Conservation (phyloP, 2,329 filamentous ascomycete genomes). For the Hortaea werneckii region DNA sequence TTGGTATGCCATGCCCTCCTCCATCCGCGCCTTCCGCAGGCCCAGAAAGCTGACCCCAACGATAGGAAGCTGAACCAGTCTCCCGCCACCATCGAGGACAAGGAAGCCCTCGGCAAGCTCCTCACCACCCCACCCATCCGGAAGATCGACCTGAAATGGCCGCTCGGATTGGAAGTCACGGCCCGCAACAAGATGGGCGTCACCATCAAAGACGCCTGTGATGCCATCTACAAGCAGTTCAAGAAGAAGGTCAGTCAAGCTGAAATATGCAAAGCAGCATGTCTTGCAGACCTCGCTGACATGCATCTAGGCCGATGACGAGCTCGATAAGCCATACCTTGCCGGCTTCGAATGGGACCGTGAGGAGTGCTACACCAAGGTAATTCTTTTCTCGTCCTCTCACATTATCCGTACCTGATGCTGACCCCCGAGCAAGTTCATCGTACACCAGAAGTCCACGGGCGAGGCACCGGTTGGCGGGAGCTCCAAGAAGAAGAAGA, state of each 20-base stretch:
- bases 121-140: constrained; percentile 77
- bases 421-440: constrained; percentile 34
- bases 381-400: too few relatives aligned
- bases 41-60: too few relatives aligned
- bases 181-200: constrained; percentile 89
- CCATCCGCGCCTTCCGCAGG: not conserved
- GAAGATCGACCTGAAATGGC: constrained; percentile 90
- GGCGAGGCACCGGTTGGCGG: constrained; percentile 42
- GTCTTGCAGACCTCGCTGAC: too few relatives aligned
- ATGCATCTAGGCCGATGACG: constrained; percentile 65
- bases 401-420: constrained; percentile 25
- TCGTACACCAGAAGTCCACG: constrained; percentile 75
- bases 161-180: constrained; percentile 74
- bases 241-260: constrained; percentile 72
- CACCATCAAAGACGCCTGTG: constrained; percentile 91
- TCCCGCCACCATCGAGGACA: constrained; percentile 66
- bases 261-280: too few relatives aligned
- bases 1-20: constrained; percentile 52
- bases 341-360: constrained; percentile 95
- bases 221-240: constrained; percentile 91
- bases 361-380: constrained; percentile 70
- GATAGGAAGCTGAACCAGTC: constrained; percentile 89
- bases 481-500: constrained; percentile 52
- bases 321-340: constrained; percentile 77
- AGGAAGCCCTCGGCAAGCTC: constrained; percentile 68